Base-by-base conservation (phyloP, 2,329 filamentous ascomycete species). In the Mollisiaceae sp. region DNA sequence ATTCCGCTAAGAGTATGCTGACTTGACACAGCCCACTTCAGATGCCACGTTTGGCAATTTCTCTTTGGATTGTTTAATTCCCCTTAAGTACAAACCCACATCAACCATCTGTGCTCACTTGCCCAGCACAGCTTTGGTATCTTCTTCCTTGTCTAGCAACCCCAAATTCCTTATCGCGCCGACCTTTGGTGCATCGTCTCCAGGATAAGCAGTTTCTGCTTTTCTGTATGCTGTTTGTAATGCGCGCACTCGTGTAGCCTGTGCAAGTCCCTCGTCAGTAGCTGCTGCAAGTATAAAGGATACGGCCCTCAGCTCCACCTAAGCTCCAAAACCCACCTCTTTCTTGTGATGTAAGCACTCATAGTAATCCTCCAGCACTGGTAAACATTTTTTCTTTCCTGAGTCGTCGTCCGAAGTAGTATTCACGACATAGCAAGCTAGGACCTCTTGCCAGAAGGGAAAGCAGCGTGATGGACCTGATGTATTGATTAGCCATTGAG, bases 281-380 rank as follows among this genome's bases (percentile, higher is more conserved):
- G 24, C 24, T 56, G 58, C 15, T 43, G 41, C 52, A 24, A 24
- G 20, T 50, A 50, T 8, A 22, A 22, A 38, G 35, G 36, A 22
- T n/a, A 35, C n/a, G n/a, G 8, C 27, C n/a, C 12, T 2, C 6
- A 39, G 43, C 32, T 39, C 27, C 15, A 22, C 18, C 24, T 24
- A 27, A 14, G 36, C 32, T 32, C 6, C 15, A 47, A 9, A 52
- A 71, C 87, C 65, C 76, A 98, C 95, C 92, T 99, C 95, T 84
- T 99, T 99, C 85, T 91, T 93, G 85, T 99, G 95, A 80, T 99
- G 95, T 77, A 99, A 82, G 81, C 96, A 99, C 83, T 99, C 95
- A 79, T 97, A 97, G 84, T 99, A 99, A 79, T 99, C 95, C 79
- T 99, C 95, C 71, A 98, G 84, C 4, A 89, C 86, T 18, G 91